These are phyloP conservation scores for Talaromyces nanjingensis DNA, from an alignment of 495 filamentous ascomycete species.

Conservation along the genomic window DNA sequence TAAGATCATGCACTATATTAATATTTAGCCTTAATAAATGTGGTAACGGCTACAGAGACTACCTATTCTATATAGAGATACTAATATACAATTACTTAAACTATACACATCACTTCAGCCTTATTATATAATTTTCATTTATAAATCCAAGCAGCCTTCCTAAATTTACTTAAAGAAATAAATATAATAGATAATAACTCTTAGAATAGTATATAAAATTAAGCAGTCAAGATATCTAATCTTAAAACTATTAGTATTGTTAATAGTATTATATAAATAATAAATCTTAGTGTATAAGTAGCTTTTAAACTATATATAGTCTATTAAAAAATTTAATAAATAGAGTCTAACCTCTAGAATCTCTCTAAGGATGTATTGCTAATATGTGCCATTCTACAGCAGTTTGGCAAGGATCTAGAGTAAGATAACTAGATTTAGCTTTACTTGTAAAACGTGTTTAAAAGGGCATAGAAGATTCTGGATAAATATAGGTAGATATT, in stretches of 20 bases:
- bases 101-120: too few relatives aligned
- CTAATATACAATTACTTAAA: too few relatives aligned
- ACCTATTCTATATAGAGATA: too few relatives aligned
- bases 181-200: too few relatives aligned
- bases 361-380: constrained; percentile 32
- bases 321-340: constrained; percentile 23
- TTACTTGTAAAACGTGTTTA: constrained; percentile 20
- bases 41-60: too few relatives aligned
- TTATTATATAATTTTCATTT: too few relatives aligned
- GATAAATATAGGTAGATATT: constrained; percentile 22
- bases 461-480: constrained; percentile 15
- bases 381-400: constrained; percentile 22
- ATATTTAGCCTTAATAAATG: too few relatives aligned
- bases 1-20: too few relatives aligned
- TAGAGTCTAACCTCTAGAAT: constrained; percentile 20
- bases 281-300: constrained; percentile 27
- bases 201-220: too few relatives aligned
- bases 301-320: constrained; percentile 30
- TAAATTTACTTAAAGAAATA: too few relatives aligned
- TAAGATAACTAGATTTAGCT: constrained; percentile 17
- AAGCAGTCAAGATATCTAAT: constrained; percentile 15
- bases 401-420: constrained; percentile 22
- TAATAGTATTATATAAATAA: constrained; percentile 30
- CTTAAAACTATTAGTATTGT: constrained; percentile 22
- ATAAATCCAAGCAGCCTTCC: too few relatives aligned